Percentiles rank a stretch among this genome's conserved stretches.
Evolutionary conservation across 1,284 basidiomycete genomes (phyloP).

Genomic region (Pascua sp.): DNA sequence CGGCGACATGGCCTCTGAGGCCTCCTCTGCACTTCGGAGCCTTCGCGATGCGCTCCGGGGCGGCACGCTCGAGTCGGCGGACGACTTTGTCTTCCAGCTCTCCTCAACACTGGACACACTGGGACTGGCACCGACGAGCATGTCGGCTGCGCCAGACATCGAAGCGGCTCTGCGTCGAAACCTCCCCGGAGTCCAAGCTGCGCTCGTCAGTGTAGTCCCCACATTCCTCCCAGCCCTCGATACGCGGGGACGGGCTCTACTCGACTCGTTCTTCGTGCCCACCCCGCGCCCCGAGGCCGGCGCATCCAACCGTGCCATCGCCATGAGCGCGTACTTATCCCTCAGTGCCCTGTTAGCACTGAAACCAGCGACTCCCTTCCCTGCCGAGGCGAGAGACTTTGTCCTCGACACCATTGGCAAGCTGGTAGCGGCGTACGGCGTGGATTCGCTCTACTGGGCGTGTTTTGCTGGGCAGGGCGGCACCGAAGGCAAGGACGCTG

Average conservation of each 20-base stretch:
- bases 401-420: conserved; percentile 53
- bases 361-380: conserved; percentile 10
- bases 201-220: conserved; percentile 51
- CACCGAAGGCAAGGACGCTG: conserved; percentile 2
- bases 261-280: conserved; percentile 34
- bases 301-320: conserved; percentile 14
- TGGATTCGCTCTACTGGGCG: conserved; percentile 60
- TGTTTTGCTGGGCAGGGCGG: conserved; percentile 4
- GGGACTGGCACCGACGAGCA: conserved; percentile 5
- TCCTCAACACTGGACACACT: conserved; percentile 3
- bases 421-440: conserved; percentile 60
- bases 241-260: conserved; percentile 31
- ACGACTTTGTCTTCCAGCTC: conserved; percentile 19
- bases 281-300: background rate
- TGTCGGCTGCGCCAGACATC: background rate
- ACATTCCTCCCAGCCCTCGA: conserved; percentile 66
- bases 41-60: conserved; percentile 31
- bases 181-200: conserved; percentile 31
- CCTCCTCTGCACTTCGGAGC: conserved; percentile 17
- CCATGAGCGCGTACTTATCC: conserved; percentile 30
- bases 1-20: conserved; percentile 10
- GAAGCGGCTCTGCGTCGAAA: conserved; percentile 18
- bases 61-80: conserved; percentile 23
- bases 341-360: conserved; percentile 26
- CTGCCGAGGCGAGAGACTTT: conserved; percentile 25